Base-by-base conservation (phyloP, 257 asterid genomes). In the Nicotiana noctiflora region DNA sequence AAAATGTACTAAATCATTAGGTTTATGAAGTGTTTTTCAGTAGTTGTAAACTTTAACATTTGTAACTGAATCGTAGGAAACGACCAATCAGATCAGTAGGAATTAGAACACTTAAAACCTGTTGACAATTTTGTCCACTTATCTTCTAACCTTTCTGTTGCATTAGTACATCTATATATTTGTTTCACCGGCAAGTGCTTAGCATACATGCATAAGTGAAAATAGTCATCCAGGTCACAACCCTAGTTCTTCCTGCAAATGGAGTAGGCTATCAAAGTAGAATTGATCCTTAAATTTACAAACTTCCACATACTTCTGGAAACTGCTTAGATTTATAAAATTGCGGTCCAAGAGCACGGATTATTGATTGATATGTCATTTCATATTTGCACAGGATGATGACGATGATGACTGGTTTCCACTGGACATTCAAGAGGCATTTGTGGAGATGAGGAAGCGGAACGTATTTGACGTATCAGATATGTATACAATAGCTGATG, bases 361-460 rank as follows among this genome's bases (percentile, higher is more conserved):
- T 74, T 8, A 25, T 74, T 74, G 17, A 74, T 74, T 49, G 79
- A 74, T 74, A 23, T 23, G 40, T 15, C 75, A 62, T 34, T 34
- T 79, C 68, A 63, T 12, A 37, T 76, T 62, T 75, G 56, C 80
- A 85, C 90, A 94, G 98, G 93, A 92, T 78, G 99, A 95, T 34
- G 93, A 85, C 18, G 99, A 93, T 49, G 99, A 95, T 74, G 99
- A 95, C 85, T 95, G 99, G 99, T 92, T 95, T 82, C 98, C 99
- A n/a, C 88, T 84, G 88, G 98, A 95, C 87, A 78, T 90, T 83
- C 87, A 92, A 52, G 99, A 93, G 84, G 99, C 99, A 51, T 86
- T 95, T 67, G 87, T 91, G 86, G 99, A 95, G 88, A 53, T 93
- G 89, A 91, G 99, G 87, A 84, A 88, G 10, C 90, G 99, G 86